These are phyloP conservation scores for Globisporangium camurandrum DNA, from an alignment of 352 stramenopile genomes.

Conservation along the genomic window DNA sequence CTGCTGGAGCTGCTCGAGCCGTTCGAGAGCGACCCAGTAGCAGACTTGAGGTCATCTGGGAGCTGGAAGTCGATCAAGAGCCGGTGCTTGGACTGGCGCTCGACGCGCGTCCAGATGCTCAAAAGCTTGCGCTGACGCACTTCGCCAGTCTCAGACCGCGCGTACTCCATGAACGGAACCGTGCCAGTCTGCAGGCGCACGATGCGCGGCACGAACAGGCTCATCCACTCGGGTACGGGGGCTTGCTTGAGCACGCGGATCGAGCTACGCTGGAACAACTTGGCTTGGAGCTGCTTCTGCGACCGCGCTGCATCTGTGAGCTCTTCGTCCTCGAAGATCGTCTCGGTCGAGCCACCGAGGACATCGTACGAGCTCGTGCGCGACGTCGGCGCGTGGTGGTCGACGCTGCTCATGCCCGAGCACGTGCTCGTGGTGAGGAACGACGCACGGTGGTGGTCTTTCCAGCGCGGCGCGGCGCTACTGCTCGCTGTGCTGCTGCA, in stretches of 20 bases:
- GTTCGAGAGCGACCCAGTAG: constrained; percentile 11
- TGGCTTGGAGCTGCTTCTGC: constrained; percentile 41
- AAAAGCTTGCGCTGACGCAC: constrained; percentile 59
- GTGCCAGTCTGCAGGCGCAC: constrained; percentile 53
- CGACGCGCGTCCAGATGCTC: constrained; percentile 42
- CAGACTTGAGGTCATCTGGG: constrained; percentile 18
- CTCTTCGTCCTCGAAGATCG: constrained; percentile 27
- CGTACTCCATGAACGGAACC: constrained; percentile 61
- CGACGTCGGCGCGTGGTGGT: constrained; percentile 5
- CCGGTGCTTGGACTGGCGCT: constrained; percentile 63
- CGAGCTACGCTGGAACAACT: constrained; percentile 35
- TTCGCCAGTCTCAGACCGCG: constrained; percentile 37
- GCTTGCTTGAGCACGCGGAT: constrained; percentile 63
- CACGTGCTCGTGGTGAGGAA: constrained; percentile 42
- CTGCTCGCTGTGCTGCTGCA: constrained; percentile 2
- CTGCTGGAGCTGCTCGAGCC: constrained; percentile 10
- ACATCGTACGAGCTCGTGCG: constrained; percentile 13
- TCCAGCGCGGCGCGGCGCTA: constrained; percentile 1
- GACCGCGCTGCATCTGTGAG: constrained; percentile 9
- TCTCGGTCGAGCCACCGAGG: constrained; percentile 22
- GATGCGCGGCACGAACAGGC: constrained; percentile 62
- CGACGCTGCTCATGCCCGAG: constrained; percentile 22
- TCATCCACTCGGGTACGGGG: constrained; percentile 63
- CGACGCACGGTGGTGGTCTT: constrained; percentile 29
- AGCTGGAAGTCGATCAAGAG: constrained; percentile 58